Percentiles rank a stretch among this genome's conserved stretches.
Evolutionary conservation across 768 basidiomycete genomes (phyloP).

Genomic region (Auriscalpium vulgare): DNA sequence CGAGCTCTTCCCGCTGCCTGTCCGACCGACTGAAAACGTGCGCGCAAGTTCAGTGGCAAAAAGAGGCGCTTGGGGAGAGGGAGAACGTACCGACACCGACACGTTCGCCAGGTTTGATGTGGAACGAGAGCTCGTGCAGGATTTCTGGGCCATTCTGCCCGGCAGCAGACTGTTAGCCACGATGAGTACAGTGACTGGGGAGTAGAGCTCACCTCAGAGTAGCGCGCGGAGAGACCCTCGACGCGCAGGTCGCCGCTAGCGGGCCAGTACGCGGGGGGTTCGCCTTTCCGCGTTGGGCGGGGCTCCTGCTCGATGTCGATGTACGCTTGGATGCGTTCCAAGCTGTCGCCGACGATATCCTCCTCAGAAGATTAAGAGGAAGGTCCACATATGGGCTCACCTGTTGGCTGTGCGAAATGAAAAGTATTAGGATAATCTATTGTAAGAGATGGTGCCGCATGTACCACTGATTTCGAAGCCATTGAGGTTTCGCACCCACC

Average conservation of each 20-base stretch:
- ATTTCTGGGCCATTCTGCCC: constrained; percentile 44
- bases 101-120: constrained; percentile 47
- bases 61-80: neutral
- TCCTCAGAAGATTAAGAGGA: neutral
- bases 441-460: constrained; percentile 13
- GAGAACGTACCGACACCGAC: constrained; percentile 41
- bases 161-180: too few species aligned
- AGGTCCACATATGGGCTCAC: constrained; percentile 6
- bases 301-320: constrained; percentile 49
- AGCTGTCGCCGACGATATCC: constrained; percentile 18
- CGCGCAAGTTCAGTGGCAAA: neutral
- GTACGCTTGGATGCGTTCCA: constrained; percentile 48
- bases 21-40: constrained; percentile 41
- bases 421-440: neutral
- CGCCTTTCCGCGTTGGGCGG: constrained; percentile 27
- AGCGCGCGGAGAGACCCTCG: constrained; percentile 43
- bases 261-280: constrained; percentile 63
- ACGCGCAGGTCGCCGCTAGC: constrained; percentile 45
- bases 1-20: constrained; percentile 51
- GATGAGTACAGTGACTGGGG: too few species aligned
- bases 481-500: constrained; percentile 37
- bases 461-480: constrained; percentile 34
- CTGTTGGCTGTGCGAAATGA: constrained; percentile 13
- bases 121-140: constrained; percentile 42
- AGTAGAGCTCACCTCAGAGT: constrained; percentile 26